Evolutionary conservation across 2,329 filamentous ascomycete genomes (phyloP).

Genomic region (Sarocladiaceae sp.): DNA sequence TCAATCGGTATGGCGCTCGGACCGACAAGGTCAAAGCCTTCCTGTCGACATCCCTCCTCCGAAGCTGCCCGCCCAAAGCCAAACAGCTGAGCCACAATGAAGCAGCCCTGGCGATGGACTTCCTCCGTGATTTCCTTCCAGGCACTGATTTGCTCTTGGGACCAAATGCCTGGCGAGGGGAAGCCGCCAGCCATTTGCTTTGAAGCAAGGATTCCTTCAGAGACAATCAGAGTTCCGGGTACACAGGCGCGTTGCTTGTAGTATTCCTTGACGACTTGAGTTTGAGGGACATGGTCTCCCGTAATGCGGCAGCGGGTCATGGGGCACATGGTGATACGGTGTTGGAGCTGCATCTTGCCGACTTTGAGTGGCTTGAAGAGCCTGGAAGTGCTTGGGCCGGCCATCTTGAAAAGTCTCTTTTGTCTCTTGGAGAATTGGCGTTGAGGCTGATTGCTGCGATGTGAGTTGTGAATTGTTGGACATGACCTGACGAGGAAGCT

Average conservation of each 20-base stretch:
- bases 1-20: slow-evolving; percentile 31
- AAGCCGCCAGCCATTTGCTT: slow-evolving; percentile 26
- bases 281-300: slow-evolving; percentile 24
- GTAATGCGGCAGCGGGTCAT: slow-evolving; percentile 48
- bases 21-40: slow-evolving; percentile 22
- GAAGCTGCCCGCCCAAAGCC: slow-evolving; percentile 52
- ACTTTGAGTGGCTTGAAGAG: slow-evolving; percentile 41
- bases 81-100: slow-evolving; percentile 61
- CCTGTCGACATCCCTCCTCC: slow-evolving; percentile 18
- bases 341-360: slow-evolving; percentile 33
- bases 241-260: slow-evolving; percentile 39
- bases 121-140: slow-evolving; percentile 60
- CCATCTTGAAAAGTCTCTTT: too few species aligned
- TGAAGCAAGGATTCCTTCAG: slow-evolving; percentile 40
- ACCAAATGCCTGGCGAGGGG: slow-evolving; percentile 53
- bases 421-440: too few species aligned
- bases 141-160: slow-evolving; percentile 46
- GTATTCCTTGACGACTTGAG: slow-evolving; percentile 39
- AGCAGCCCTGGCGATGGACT: slow-evolving; percentile 58
- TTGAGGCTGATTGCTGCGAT: too few species aligned
- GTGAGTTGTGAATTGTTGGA: too few species aligned
- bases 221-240: slow-evolving; percentile 38
- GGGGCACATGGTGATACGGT: slow-evolving; percentile 51
- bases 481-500: too few species aligned
- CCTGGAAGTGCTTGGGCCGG: slow-evolving; percentile 5